Base-by-base conservation (phyloP, 352 stramenopile genomes). In the Phytopythium sindhum region DNA sequence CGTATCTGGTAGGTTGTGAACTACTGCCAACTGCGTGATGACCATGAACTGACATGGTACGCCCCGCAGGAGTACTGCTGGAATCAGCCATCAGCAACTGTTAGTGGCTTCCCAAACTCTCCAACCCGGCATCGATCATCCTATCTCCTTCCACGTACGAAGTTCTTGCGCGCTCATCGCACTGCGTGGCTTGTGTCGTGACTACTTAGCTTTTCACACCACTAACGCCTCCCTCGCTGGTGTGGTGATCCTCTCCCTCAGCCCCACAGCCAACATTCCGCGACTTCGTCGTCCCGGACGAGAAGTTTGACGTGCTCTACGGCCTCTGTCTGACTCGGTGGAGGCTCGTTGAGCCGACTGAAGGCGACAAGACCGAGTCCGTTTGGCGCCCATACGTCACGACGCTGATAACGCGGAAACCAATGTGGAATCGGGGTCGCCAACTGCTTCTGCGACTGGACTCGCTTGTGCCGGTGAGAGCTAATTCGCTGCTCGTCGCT, bases 241-340 rank as follows among this genome's bases (percentile, higher is more conserved):
- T 17, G 24, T 8, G 3, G 33, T 35, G 39, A n/a, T 11, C n/a
- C 11, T n/a, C 23, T 39, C 3, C 11, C 10, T 29, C 37, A 82
- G 72, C 63, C 14, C 72, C 74, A 0, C 67, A 64, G 24, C 29
- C 72, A 2, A 66, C 67, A 0, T 69, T 86, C 19, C 78, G 82
- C 35, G 72, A 78, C n/a, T 88, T 89, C 53, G 54, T 84, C 55
- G 15, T 83, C 1, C 67, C 74, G 7, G 59, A 35, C 0, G 39
- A 59, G 29, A 15, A 57, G 4, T n/a, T n/a, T n/a, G 45, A 51
- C 14, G 45, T 31, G 0, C 35, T 84, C 8, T 77, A 74, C 51
- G 75, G 77, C 11, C 66, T 79, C 35, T 80, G 77, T 21, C 65
- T 86, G 11, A 81, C 68, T 2, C 55, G 68, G 14, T 82, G 76